Percentiles rank a stretch among this genome's conserved stretches.
Conservation (phyloP, 2,329 filamentous ascomycete genomes). For the Aspergillus ruber region DNA sequence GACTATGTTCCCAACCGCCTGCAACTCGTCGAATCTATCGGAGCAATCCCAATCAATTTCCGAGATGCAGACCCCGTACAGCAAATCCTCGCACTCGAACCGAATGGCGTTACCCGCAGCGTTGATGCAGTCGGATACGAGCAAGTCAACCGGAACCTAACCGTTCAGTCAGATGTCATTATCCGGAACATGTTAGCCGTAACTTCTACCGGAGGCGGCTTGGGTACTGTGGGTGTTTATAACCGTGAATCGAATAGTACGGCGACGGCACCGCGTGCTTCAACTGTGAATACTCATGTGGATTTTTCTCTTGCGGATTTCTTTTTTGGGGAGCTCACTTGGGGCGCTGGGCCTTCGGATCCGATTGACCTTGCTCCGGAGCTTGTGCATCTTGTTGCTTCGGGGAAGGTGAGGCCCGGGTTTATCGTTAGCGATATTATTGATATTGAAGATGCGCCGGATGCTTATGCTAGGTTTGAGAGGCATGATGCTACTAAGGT, state of each 20-base stretch:
- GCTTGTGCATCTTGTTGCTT: slow-evolving; percentile 19
- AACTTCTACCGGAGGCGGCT: slow-evolving; percentile 11
- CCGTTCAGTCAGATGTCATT: slow-evolving; percentile 3
- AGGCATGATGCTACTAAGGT: slow-evolving; percentile 16
- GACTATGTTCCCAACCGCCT: slow-evolving; percentile 56
- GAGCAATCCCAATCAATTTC: slow-evolving; percentile 56
- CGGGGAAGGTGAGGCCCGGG: slow-evolving; percentile 18
- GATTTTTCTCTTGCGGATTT: slow-evolving; percentile 13
- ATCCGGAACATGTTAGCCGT: slow-evolving; percentile 7
- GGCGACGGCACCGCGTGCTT: slow-evolving; percentile 10
- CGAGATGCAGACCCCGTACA: slow-evolving; percentile 46
- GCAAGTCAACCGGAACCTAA: slow-evolving; percentile 6
- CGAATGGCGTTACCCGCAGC: slow-evolving; percentile 9
- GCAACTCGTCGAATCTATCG: slow-evolving; percentile 50
- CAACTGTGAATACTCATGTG: slow-evolving; percentile 3
- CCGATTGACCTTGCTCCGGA: slow-evolving; percentile 5
- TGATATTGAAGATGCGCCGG: slow-evolving; percentile 23
- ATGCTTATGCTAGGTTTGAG: slow-evolving; percentile 21
- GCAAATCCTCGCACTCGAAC: slow-evolving; percentile 19
- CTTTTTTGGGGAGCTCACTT: slow-evolving; percentile 10
- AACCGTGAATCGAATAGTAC: slow-evolving; percentile 4
- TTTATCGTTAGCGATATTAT: slow-evolving; percentile 22
- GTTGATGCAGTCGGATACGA: slow-evolving; percentile 12
- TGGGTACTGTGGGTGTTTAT: slow-evolving; percentile 19
- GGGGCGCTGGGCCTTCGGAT: slow-evolving; percentile 7